A percentile compares a stretch with the other conserved stretches of the same genome.
Conservation (phyloP, 1,139 yeast genomes). For the Lodderomyces margitis region DNA sequence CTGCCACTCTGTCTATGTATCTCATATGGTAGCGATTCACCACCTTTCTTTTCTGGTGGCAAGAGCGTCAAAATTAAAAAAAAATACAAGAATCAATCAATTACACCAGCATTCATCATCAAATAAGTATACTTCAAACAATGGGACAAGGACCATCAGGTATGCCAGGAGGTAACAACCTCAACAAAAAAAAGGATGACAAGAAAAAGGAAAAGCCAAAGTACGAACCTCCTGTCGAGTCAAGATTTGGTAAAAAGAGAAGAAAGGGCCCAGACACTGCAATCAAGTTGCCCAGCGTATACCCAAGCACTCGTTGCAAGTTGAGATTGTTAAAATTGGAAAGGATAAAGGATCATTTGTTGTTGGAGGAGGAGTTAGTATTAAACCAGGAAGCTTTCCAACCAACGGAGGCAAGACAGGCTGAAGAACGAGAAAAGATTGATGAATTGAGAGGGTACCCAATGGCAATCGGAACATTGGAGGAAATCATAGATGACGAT, state of each 20-base stretch:
- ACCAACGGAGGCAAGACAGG: conserved; percentile 95
- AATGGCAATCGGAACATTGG: conserved; percentile 93
- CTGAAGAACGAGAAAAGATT: conserved; percentile 91
- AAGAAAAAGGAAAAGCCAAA: conserved; percentile 86
- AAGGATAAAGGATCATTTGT: conserved; percentile 91
- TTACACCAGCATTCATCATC: no score
- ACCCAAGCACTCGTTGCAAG: conserved; percentile 93
- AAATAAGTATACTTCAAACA: conserved; percentile 12
- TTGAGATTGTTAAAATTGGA: conserved; percentile 88
- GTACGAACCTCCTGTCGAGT: conserved; percentile 97
- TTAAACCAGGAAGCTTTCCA: conserved; percentile 92
- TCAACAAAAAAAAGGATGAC: conserved; percentile 69
- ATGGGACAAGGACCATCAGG: conserved; percentile 85
- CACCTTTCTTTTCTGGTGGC: conserved; percentile 14
- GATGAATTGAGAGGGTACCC: conserved; percentile 97
- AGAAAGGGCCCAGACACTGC: conserved; percentile 91
- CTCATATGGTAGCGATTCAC: no score
- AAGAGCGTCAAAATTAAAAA: conserved; percentile 8
- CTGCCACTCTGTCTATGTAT: no score
- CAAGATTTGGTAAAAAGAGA: conserved; percentile 86
- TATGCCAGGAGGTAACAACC: conserved; percentile 56
- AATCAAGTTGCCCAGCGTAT: conserved; percentile 82
- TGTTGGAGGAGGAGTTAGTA: conserved; percentile 94
- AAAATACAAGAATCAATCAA: no score
- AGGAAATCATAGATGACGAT: conserved; percentile 96